These are phyloP conservation scores for Biscogniauxia sp. DNA, from an alignment of 2,329 filamentous ascomycete species.

Conservation along the genomic window DNA sequence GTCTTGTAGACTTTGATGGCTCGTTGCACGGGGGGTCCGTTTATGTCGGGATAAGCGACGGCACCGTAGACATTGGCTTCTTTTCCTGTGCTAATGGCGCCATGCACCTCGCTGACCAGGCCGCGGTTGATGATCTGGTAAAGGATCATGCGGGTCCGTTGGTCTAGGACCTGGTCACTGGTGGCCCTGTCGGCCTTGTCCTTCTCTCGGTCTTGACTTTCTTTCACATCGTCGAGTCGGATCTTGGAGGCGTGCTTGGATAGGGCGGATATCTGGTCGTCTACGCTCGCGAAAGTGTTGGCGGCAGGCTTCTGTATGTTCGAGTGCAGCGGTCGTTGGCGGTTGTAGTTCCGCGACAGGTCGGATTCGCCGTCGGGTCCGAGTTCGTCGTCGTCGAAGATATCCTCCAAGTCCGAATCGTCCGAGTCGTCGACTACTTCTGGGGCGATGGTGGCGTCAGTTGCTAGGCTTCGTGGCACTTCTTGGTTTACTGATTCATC, in stretches of 20 bases:
- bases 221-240: constrained; percentile 66
- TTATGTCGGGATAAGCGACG: constrained; percentile 57
- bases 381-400: constrained; percentile 44
- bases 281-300: constrained; percentile 76
- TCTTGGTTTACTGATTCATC: constrained; percentile 36
- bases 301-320: constrained; percentile 77
- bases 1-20: constrained; percentile 99
- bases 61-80: constrained; percentile 98
- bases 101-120: constrained; percentile 86
- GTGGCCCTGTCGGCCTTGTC: constrained; percentile 94
- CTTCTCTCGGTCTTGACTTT: constrained; percentile 57
- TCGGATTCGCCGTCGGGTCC: constrained; percentile 58
- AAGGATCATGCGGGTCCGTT: constrained; percentile 90
- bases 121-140: constrained; percentile 94
- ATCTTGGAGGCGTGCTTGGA: constrained; percentile 85
- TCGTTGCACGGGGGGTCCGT: constrained; percentile 62
- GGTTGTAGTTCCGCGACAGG: constrained; percentile 84
- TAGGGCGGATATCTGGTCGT: constrained; percentile 85
- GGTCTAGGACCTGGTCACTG: constrained; percentile 90
- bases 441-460: constrained; percentile 32
- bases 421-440: constrained; percentile 23
- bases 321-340: constrained; percentile 69
- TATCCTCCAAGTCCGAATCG: constrained; percentile 40
- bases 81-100: constrained; percentile 93
- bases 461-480: constrained; percentile 8